phyloP scores from a whole-genome alignment of 2,329 filamentous ascomycete species.

The Aspergillus floridensis region DNA sequence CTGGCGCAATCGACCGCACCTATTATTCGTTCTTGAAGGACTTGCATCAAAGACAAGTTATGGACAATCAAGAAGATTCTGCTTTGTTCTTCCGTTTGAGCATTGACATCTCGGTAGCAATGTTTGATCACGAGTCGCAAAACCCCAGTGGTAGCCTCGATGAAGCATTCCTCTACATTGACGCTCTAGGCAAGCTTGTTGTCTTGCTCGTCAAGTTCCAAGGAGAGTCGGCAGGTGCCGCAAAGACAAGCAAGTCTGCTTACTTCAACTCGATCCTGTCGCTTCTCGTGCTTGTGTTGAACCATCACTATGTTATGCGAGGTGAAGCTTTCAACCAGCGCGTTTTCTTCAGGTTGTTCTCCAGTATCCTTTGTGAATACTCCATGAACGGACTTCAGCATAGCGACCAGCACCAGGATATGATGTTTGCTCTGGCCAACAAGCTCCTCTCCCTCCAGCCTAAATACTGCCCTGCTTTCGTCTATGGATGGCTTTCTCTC shows the following conservation, averaged over 20 bases:
- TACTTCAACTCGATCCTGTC: conserved; percentile 77
- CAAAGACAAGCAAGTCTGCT: conserved; percentile 62
- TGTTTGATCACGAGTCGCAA: conserved; percentile 70
- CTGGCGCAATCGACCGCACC: conserved; percentile 70
- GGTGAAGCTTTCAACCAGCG: conserved; percentile 81
- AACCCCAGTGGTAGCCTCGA: conserved; percentile 60
- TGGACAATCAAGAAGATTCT: conserved; percentile 73
- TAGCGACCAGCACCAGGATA: conserved; percentile 61
- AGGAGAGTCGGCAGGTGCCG: conserved; percentile 57
- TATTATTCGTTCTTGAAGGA: conserved; percentile 78
- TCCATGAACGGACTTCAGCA: conserved; percentile 58
- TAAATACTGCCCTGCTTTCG: conserved; percentile 73
- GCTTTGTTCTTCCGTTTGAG: conserved; percentile 76
- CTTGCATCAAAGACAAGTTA: conserved; percentile 69
- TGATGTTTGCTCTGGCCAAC: conserved; percentile 69
- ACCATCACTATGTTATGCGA: conserved; percentile 77
- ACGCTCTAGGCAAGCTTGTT: conserved; percentile 80
- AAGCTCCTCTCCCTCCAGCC: conserved; percentile 74
- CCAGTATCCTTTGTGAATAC: conserved; percentile 75
- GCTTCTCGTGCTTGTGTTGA: conserved; percentile 76
- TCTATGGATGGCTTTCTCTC: conserved; percentile 79
- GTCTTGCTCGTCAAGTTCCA: conserved; percentile 72
- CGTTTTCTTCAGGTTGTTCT: conserved; percentile 88
- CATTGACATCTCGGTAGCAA: conserved; percentile 73
- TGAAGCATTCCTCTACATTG: conserved; percentile 63